These are phyloP conservation scores for Gentiana dahurica DNA, from an alignment of 257 asterid genomes.

Conservation along the genomic window DNA sequence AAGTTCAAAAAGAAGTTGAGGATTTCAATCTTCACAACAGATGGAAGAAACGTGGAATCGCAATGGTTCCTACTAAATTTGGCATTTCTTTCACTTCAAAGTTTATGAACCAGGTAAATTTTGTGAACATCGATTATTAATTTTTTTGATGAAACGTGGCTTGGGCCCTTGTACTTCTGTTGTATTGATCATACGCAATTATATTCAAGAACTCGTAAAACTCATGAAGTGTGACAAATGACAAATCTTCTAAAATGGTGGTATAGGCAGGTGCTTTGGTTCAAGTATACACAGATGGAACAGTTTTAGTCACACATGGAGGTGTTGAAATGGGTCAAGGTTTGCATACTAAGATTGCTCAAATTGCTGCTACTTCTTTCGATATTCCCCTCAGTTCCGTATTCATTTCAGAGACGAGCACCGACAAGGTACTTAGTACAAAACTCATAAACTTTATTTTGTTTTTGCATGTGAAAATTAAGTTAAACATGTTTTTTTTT, in stretches of 20 bases:
- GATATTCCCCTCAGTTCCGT: constrained; percentile 80
- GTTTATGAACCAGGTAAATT: constrained; percentile 86
- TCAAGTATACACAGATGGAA: constrained; percentile 96
- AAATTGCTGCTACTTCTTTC: constrained; percentile 88
- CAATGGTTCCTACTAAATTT: constrained; percentile 80
- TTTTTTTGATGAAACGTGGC: no score
- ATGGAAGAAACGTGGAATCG: constrained; percentile 89
- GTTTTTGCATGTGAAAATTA: not conserved
- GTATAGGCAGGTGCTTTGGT: constrained; percentile 95
- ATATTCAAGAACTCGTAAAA: not conserved
- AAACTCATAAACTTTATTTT: not conserved
- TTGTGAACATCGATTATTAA: not conserved
- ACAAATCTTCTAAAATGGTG: constrained; percentile 3
- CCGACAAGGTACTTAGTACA: constrained; percentile 65
- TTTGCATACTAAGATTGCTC: constrained; percentile 95
- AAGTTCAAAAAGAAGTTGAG: constrained; percentile 55
- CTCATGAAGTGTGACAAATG: not conserved
- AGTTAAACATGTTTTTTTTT: not conserved
- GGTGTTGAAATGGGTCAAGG: constrained; percentile 99
- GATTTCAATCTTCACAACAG: constrained; percentile 58
- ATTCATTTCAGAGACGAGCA: constrained; percentile 93
- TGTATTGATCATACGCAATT: no score
- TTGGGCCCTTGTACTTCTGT: no score
- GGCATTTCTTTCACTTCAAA: constrained; percentile 88
- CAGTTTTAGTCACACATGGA: constrained; percentile 92